Conservation (phyloP, 1,139 yeast species). For the Suhomyces ambrosiae region DNA sequence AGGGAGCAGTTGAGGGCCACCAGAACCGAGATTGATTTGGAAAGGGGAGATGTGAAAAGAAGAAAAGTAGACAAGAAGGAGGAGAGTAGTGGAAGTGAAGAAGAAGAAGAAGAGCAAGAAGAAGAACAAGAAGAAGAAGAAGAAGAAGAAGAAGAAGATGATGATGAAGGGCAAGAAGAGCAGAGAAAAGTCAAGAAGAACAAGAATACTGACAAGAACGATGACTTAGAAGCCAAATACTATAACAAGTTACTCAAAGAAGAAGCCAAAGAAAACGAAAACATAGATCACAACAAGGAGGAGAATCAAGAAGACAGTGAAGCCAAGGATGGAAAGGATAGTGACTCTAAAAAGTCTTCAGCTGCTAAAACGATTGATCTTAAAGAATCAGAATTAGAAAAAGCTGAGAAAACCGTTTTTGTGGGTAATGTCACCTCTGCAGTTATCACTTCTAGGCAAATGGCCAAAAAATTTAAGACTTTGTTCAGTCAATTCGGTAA, state of each 20-base stretch:
- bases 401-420: slow-evolving; percentile 86
- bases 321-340: slow-evolving; percentile 20
- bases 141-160: slow-evolving; percentile 17
- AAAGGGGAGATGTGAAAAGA: slow-evolving; percentile 23
- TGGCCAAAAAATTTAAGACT: slow-evolving; percentile 64
- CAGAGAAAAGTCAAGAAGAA: slow-evolving; percentile 27
- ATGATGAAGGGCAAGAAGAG: slow-evolving; percentile 23
- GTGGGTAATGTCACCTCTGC: slow-evolving; percentile 79
- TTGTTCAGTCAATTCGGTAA: slow-evolving; percentile 60
- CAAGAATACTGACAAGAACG: slow-evolving; percentile 35
- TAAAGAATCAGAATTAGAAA: slow-evolving; percentile 71
- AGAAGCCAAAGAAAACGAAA: slow-evolving; percentile 23
- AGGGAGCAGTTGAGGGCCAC: slow-evolving; percentile 28
- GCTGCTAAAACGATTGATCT: slow-evolving; percentile 48
- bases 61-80: slow-evolving; percentile 19
- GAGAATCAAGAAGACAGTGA: no score
- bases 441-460: slow-evolving; percentile 65
- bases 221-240: slow-evolving; percentile 51
- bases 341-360: slow-evolving; percentile 23
- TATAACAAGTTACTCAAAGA: slow-evolving; percentile 40
- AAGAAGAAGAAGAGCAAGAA: no score
- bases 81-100: slow-evolving; percentile 19
- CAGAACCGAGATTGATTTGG: slow-evolving; percentile 28
- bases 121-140: slow-evolving; percentile 16
- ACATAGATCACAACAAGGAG: slow-evolving; percentile 2